Base-by-base conservation (phyloP, 345 rosid species). In the Boechera retrofracta region DNA sequence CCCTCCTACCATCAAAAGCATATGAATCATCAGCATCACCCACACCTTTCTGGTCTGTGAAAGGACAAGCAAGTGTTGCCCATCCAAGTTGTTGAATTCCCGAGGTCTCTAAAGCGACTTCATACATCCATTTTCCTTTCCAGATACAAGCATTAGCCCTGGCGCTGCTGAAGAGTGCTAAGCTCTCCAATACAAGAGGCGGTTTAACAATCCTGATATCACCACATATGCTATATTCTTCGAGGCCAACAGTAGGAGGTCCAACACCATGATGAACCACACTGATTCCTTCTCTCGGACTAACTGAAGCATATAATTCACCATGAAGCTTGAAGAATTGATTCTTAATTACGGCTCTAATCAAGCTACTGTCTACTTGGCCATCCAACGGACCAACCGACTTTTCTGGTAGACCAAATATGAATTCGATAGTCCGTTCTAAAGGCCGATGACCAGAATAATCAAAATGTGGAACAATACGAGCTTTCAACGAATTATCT, bases 41-140 rank as follows among this genome's bases (percentile, higher is more conserved):
- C 12, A 95, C 99, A 67, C 98, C 98, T 66, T 90, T 86, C 82
- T 84, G 96, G 48, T 95, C 96, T 38, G 94, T 92, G 76, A 95
- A 95, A 31, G 94, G 97, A 71, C 98, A 95, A 48, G 92, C 81
- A 57, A 85, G 82, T 28, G 97, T 92, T 15, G 98, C 98, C 99
- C 99, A 95, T 33, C 99, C 99, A 69, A 95, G 90, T 77, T 89
- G 96, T 48, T 89, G 99, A 55, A 92, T 83, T 47, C 98, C 98
- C n/a, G 92, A 88, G 77, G 98, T 92, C 83, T 92, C 99, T 52
- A 95, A 85, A 55, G 85, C 76, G 33, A 89, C 97, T 87, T 94
- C 98, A 79, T 92, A 94, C 98, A 94, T 92, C 98, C 98, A 94
- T 83, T 88, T 94, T 13, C 98, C 94, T 82, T 85, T 88, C 98